Base-by-base conservation (phyloP, 1,284 basidiomycete species). In the Schizopora paradoxa region DNA sequence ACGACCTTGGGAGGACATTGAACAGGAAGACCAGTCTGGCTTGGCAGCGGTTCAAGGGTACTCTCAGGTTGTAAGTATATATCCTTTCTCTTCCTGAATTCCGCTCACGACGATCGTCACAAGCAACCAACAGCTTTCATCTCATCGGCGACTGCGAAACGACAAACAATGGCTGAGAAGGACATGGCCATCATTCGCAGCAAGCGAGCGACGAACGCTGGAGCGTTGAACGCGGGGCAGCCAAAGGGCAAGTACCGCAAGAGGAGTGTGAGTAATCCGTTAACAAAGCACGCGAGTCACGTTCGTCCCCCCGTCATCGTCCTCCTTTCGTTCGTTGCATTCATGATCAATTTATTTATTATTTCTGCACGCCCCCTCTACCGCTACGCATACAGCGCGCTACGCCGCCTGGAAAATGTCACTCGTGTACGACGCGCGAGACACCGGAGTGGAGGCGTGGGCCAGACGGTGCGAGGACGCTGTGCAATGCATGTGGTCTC, bases 391-490 rank as follows among this genome's bases (percentile, higher is more conserved):
- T 45, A 26, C 66, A 88, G 86, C 77, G 86, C 51, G 84, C 85
- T 39, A 83, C 80, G 31, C 86, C 86, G 18, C 86, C 86, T 8
- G 85, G 85, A 6, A 85, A 86, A 59, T 89, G 86, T 56, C 84
- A 87, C 62, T 86, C 86, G 22, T 89, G 86, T 60, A 85, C 86
- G 63, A 88, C 86, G 47, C 72, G 81, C 48, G 86, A 89, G 61
- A 89, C 85, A 3, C 85, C 85, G n/a, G 85, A 89, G 60, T 89
- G 85, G 85, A 65, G 85, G 42, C 74, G 86, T 26, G 85, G 85
- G 16, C 85, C 85, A 4, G 86, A 88, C 57, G 85, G 85, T 5
- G 84, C 86, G 14, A 66, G 85, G 56, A 89, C 86, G 6, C 61
- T 89, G 57, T 89, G 85, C 59, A 89, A 89, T 59, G 86, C 86